Base-by-base conservation (phyloP, 2,329 filamentous ascomycete species). In the Pseudogymnoascus destructans region DNA sequence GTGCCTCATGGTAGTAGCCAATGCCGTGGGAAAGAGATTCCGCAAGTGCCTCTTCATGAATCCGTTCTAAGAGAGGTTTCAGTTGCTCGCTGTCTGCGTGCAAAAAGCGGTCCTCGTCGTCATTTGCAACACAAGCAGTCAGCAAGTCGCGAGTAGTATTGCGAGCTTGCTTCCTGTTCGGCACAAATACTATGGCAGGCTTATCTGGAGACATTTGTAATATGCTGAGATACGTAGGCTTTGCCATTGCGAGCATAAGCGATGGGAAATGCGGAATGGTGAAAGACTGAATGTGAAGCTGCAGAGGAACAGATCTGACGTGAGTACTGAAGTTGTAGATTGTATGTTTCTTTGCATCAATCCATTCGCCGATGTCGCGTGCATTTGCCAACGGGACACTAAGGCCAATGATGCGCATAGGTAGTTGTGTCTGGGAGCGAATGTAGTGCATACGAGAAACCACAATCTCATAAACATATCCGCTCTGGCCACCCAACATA, bases 381-480 rank as follows among this genome's bases (percentile, higher is more conserved):
- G 92, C 91, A 69, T 96, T 97, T 4, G 93, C 85, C 19, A 98
- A 78, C 21, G 93, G 95, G 25, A 96, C 93, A 68, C 89, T 91
- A 61, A 98, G 74, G 1, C 90, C 93, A 58, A 98, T 74, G 52
- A 97, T 92, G 57, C 93, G 85, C 74, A 97, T 79, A 8, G 86
- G 82, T 36, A 86, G 83, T 70, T 95, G 87, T 0, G 89, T 86
- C 70, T 96, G 89, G 0, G 89, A 85, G 60, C 89, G 86, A 69
- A 98, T 96, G 63, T 93, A 93, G 70, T 95, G 90, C 87, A 97
- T 96, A 57, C 93, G 86, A 61, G 93, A 96, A n/a, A 98, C 88
- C 57, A 98, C 85, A 57, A 93, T 87, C 75, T 98, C 93, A 71
- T 98, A 98, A 27, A 95, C 79, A 69, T 92, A 95, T 27, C 93